Percentiles rank a stretch among this genome's conserved stretches.
Conservation (phyloP, 192 early-diverging fungal species). For the Obelidium mucronatum region DNA sequence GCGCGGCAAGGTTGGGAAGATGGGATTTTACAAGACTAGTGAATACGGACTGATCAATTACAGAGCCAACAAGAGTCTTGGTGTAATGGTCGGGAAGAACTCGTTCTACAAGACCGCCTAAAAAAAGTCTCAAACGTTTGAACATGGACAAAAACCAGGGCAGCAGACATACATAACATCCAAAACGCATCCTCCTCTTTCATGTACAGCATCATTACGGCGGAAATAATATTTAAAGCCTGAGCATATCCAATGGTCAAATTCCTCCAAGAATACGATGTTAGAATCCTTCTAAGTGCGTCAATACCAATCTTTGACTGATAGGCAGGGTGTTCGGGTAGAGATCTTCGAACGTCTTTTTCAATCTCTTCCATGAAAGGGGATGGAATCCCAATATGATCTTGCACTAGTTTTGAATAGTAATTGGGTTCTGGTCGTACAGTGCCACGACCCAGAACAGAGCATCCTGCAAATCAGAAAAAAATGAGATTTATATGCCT, state of each 20-base stretch:
- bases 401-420: slow-evolving; percentile 49
- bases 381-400: slow-evolving; percentile 41
- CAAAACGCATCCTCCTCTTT: slow-evolving; percentile 68
- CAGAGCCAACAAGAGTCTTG: slow-evolving; percentile 66
- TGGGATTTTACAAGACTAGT: slow-evolving; percentile 51
- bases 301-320: slow-evolving; percentile 59
- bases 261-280: slow-evolving; percentile 68
- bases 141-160: not conserved
- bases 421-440: slow-evolving; percentile 54
- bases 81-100: slow-evolving; percentile 68
- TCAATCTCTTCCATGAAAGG: slow-evolving; percentile 69
- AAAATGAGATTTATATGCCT: not conserved
- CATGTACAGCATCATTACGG: slow-evolving; percentile 59
- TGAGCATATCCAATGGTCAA: slow-evolving; percentile 69
- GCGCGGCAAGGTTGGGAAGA: slow-evolving; percentile 52
- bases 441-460: slow-evolving; percentile 59
- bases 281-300: slow-evolving; percentile 60
- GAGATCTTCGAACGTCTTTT: slow-evolving; percentile 66
- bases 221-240: slow-evolving; percentile 67
- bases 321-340: slow-evolving; percentile 67
- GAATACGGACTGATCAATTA: slow-evolving; percentile 67
- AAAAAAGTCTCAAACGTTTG: not conserved
- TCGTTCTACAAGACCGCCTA: slow-evolving; percentile 62
- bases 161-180: slow-evolving; percentile 54
- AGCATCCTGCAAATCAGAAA: slow-evolving; percentile 52